phyloP scores from a whole-genome alignment of 2,329 filamentous ascomycete species.

The Fusarium sp. region DNA sequence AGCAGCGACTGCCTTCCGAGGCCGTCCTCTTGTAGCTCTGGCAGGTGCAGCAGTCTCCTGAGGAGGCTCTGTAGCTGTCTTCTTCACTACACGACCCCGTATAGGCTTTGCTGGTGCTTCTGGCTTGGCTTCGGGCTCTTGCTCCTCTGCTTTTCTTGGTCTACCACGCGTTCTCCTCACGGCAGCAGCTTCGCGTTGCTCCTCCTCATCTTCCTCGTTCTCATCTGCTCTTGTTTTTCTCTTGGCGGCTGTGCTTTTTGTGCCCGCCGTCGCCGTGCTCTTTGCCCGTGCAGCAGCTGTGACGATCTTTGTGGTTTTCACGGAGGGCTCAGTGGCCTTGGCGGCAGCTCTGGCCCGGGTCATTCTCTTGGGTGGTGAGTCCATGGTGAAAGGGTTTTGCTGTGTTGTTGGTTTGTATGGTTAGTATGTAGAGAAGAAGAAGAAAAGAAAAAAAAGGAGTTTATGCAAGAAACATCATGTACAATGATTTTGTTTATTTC shows the following conservation, averaged over 20 bases:
- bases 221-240: conserved; percentile 69
- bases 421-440: conserved; percentile 45
- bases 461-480: conserved; percentile 46
- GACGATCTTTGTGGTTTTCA: conserved; percentile 60
- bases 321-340: conserved; percentile 55
- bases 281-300: conserved; percentile 64
- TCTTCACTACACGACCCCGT: conserved; percentile 49
- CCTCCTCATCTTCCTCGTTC: conserved; percentile 61
- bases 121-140: conserved; percentile 37
- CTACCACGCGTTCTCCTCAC: conserved; percentile 58
- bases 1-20: conserved; percentile 55
- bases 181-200: conserved; percentile 49
- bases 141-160: conserved; percentile 57
- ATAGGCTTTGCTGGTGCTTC: conserved; percentile 46
- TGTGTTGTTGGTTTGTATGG: conserved; percentile 27
- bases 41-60: conserved; percentile 46
- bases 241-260: conserved; percentile 54
- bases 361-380: conserved; percentile 71
- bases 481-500: conserved; percentile 43
- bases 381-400: conserved; percentile 57
- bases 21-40: conserved; percentile 59
- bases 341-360: conserved; percentile 64
- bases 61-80: conserved; percentile 43
- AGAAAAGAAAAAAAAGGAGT: background rate
- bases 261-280: conserved; percentile 51